A percentile compares a stretch with the other conserved stretches of the same genome.
phyloP scores from a whole-genome alignment of 202 grass and related monocot genomes.

The Sporobolus alterniflorus region DNA sequence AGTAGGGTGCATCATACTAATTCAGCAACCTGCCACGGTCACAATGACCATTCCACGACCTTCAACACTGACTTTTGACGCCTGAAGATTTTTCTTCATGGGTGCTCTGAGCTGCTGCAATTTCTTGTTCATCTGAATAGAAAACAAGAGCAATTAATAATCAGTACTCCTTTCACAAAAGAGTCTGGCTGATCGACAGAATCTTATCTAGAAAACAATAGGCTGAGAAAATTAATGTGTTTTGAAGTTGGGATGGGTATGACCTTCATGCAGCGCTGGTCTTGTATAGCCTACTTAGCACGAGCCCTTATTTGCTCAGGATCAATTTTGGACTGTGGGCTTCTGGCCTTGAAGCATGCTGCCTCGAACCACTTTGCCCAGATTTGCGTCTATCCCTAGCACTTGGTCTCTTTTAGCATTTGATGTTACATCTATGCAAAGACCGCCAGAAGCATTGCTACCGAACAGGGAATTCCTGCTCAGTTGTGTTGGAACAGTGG shows the following conservation, averaged over 20 bases:
- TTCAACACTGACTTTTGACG: conserved; percentile 90
- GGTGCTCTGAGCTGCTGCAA: conserved; percentile 85
- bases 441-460: conserved; percentile 12
- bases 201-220: neutral
- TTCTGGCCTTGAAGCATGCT: conserved; percentile 91
- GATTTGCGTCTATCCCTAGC: conserved; percentile 53
- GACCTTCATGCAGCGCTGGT: conserved; percentile 79
- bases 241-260: neutral
- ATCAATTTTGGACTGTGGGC: conserved; percentile 89
- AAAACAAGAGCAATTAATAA: neutral
- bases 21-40: conserved; percentile 3
- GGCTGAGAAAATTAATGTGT: neutral
- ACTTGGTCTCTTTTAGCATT: neutral
- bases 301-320: conserved; percentile 77
- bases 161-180: neutral
- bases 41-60: conserved; percentile 83
- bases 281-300: conserved; percentile 83
- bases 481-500: conserved; percentile 19
- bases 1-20: conserved; percentile 10
- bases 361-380: conserved; percentile 66
- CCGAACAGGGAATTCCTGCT: conserved; percentile 20
- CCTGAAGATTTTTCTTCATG: conserved; percentile 96
- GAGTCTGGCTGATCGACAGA: neutral
- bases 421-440: neutral
- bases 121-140: conserved; percentile 91